These are phyloP conservation scores for Sarocladium kiliense DNA, from an alignment of 2,329 filamentous ascomycete species.

Conservation along the genomic window DNA sequence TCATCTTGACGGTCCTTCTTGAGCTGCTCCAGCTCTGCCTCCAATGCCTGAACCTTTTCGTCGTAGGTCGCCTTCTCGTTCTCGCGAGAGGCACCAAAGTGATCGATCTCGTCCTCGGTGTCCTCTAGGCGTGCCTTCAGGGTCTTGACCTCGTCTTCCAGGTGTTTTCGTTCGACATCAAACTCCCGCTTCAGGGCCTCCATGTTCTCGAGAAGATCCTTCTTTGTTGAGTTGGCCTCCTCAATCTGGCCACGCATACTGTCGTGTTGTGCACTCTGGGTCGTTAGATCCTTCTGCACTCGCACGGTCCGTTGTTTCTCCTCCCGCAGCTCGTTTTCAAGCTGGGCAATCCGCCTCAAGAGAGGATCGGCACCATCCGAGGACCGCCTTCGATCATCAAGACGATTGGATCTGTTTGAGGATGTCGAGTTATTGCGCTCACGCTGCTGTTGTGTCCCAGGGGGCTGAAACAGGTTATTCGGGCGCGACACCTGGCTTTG, in stretches of 20 bases:
- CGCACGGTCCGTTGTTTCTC: conserved; percentile 64
- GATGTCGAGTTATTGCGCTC: conserved; percentile 45
- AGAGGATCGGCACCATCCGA: conserved; percentile 42
- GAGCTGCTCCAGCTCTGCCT: conserved; percentile 64
- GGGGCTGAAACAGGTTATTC: conserved; percentile 50
- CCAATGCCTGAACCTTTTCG: conserved; percentile 61
- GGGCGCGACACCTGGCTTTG: conserved; percentile 59
- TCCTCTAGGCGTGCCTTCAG: conserved; percentile 79
- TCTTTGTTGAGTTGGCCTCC: conserved; percentile 87
- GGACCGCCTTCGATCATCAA: conserved; percentile 40
- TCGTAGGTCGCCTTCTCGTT: conserved; percentile 71
- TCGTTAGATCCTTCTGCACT: conserved; percentile 65
- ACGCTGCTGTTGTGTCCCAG: conserved; percentile 35
- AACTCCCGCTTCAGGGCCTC: conserved; percentile 89
- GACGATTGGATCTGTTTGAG: conserved; percentile 39
- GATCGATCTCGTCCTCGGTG: conserved; percentile 85
- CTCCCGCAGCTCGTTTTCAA: conserved; percentile 73
- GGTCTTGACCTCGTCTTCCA: conserved; percentile 74
- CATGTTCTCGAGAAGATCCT: conserved; percentile 90
- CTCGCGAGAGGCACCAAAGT: conserved; percentile 75
- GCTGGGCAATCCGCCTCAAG: conserved; percentile 46
- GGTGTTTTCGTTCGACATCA: conserved; percentile 71
- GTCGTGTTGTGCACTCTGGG: conserved; percentile 50
- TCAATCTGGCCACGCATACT: conserved; percentile 66
- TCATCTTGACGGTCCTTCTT: conserved; percentile 54